Evolutionary conservation across 148 eudicot genomes (phyloP), one percentile per base, ranked within the genome.

Genomic region (Nepenthes mirabilis): DNA sequence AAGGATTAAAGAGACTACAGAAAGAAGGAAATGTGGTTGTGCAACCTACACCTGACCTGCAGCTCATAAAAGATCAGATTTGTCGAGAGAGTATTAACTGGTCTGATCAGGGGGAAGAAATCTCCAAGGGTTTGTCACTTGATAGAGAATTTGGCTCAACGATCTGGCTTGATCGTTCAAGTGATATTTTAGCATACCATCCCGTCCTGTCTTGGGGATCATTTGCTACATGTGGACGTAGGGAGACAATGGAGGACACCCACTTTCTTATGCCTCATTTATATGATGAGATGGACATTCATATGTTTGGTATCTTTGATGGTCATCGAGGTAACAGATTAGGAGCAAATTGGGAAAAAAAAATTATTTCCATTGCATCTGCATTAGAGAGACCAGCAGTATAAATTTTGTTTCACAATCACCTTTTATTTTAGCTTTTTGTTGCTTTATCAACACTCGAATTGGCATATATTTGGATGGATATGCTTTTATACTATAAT

Each of bases 201-300:
- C 99, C 99, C 23, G 72, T 73, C 37, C 55, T 93, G 52, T 89
- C 99, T 37, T 93, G 76, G 74, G 99, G 97, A 55, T 89, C 99
- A 57, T 93, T 82, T 63, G 77, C 97, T 52, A 79, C 97, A 47
- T 80, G 97, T 63, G 99, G 99, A 6, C 80, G 75, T 66, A 82
- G 99, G 75, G 97, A 89, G 74, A 75, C 87, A 37, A 93, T 93
- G 99, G 99, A 93, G 75, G 99, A 93, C 66, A 80, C 85, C 33
- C 95, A 93, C 79, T 93, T 93, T 77, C 83, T 86, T 59, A 52
- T 82, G 74, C 90, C 99, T 33, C 63, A 51, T 34, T 40, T 88
- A 62, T 72, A 74, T 63, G 74, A 70, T 67, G 69, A 77, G 56
- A 71, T 70, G 43, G 76, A 86, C 65, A 64, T 82, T 56, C 83